Percentiles rank a stretch among this genome's conserved stretches.
Conservation (phyloP, 1,284 basidiomycete species). For the Veloboletus limbatus region DNA sequence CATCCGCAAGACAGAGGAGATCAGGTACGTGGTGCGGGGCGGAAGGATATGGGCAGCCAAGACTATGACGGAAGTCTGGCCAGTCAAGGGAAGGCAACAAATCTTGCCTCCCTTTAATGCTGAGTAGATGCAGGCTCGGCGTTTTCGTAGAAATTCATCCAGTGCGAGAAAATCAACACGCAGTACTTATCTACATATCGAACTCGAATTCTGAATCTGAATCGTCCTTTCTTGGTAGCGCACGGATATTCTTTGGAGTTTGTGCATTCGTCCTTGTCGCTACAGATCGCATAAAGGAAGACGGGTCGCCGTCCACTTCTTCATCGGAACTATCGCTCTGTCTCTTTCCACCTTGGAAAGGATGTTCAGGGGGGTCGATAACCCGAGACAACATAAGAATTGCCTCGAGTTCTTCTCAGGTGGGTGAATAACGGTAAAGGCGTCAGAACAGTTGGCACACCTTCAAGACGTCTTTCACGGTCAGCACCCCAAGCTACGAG, state of each 20-base stretch:
- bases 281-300: slow-evolving; percentile 52
- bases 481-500: slow-evolving; percentile 81
- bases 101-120: slow-evolving; percentile 57
- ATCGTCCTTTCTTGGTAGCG: slow-evolving; percentile 46
- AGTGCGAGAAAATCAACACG: no score
- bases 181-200: slow-evolving; percentile 24
- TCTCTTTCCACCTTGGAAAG: slow-evolving; percentile 24
- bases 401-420: slow-evolving; percentile 62
- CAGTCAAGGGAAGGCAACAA: slow-evolving; percentile 53
- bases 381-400: slow-evolving; percentile 60
- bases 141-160: background rate
- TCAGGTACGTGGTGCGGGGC: slow-evolving; percentile 56
- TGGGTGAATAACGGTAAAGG: background rate
- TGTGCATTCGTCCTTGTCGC: slow-evolving; percentile 55
- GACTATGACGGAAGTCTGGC: slow-evolving; percentile 69
- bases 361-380: slow-evolving; percentile 50
- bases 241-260: slow-evolving; percentile 55
- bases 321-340: slow-evolving; percentile 38
- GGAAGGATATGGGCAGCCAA: slow-evolving; percentile 65
- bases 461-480: slow-evolving; percentile 76
- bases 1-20: slow-evolving; percentile 47
- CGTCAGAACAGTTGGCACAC: slow-evolving; percentile 40
- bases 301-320: slow-evolving; percentile 45
- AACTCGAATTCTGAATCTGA: slow-evolving; percentile 55
- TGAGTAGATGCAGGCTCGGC: slow-evolving; percentile 36